phyloP scores from a whole-genome alignment of 192 early-diverging fungal species.

The Coemansia sp. region DNA sequence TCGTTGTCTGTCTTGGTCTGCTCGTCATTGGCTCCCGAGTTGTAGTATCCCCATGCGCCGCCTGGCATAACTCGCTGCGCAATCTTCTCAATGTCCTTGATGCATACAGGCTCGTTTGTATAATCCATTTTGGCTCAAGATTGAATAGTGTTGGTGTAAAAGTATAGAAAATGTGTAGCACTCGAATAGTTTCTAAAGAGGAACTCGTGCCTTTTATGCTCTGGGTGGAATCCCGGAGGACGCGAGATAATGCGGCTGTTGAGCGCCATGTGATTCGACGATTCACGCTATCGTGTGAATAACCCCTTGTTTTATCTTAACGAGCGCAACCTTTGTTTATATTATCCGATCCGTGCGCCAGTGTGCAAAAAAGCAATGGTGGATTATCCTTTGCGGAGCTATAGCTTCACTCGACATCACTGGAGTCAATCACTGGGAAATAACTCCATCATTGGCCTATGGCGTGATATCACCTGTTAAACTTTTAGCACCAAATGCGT shows the following conservation, averaged over 20 bases:
- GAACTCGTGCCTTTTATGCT: neutral
- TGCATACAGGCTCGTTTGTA: slow-evolving; percentile 36
- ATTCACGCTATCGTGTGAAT: neutral
- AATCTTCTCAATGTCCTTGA: slow-evolving; percentile 49
- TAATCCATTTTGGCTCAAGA: slow-evolving; percentile 8
- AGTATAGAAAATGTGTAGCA: slow-evolving; percentile 2
- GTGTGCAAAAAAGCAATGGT: neutral
- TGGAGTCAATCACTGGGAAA: neutral
- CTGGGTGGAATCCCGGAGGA: too few relatives aligned
- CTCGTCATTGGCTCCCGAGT: slow-evolving; percentile 57
- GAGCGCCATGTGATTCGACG: slow-evolving; percentile 1
- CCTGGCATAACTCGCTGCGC: slow-evolving; percentile 37
- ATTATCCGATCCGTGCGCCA: neutral
- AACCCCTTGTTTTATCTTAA: too few relatives aligned
- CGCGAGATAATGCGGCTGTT: too few relatives aligned
- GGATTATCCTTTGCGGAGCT: neutral
- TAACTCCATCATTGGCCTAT: neutral
- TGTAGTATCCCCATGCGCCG: slow-evolving; percentile 56
- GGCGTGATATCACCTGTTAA: neutral
- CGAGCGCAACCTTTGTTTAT: neutral
- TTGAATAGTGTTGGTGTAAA: neutral
- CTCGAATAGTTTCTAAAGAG: neutral
- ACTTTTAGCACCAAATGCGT: neutral
- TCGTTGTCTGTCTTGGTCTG: slow-evolving; percentile 53
- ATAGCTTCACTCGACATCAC: neutral